Base-by-base conservation (phyloP, 805 yeast species). In the Schwanniomyces vanrijiae region DNA sequence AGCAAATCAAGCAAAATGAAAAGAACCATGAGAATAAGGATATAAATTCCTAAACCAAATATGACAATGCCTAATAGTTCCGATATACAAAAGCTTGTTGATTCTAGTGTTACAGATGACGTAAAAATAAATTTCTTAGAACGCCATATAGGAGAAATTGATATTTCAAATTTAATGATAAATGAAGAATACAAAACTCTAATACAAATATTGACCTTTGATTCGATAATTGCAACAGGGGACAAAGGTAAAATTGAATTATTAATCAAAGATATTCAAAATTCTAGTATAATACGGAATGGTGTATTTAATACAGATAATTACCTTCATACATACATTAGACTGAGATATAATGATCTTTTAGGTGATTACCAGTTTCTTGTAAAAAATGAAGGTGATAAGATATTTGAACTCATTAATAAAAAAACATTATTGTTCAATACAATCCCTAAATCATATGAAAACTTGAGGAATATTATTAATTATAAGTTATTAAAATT, bases 311-410 rank as follows among this genome's bases (percentile, higher is more conserved):
- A 25, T 10, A 37, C 25, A 11, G 28, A 35, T 24, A 33, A 42
- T 28, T 37, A 37, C 20, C 26, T 44, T 8, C 45, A 45, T 16
- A 42, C 38, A 18, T 44, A 38, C 24, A 48, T 60, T 11, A 59
- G 58, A 46, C 48, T 66, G 43, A 68, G 62, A 51, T 64, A 61
- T 44, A 54, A 58, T 24, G 77, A 73, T 50, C 50, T 71, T 24
- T 43, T 50, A 28, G 59, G 68, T 7, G 76, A 72, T 50, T 65
- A 58, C 46, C 66, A 62, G 47, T 58, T 55, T 40, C 49, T 70
- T 9, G 48, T 55, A 10, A 55, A 49, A 13, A 34, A 37, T 4
- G 47, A 47, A 8, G 49, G 47, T 14, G 44, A 51, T 18, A 54
- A 58, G 28, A 44, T 60, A 9, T 51, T 62, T 21, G 71, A 66